These are phyloP conservation scores for Starmerella gropengiesseri DNA, from an alignment of 805 yeast genomes.

Conservation along the genomic window DNA sequence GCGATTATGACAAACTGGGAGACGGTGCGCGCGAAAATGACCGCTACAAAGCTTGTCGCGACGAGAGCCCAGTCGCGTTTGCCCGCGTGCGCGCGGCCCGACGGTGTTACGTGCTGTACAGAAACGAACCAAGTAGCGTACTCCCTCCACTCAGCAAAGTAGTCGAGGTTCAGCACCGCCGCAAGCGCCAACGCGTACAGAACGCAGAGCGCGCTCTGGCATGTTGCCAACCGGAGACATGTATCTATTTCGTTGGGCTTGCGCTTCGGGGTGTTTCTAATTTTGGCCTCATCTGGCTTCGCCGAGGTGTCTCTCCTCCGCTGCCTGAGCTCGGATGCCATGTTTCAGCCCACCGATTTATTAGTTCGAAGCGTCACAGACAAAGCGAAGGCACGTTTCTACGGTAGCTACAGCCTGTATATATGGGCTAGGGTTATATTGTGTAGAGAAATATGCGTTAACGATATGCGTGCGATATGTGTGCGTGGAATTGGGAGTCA, in stretches of 20 bases:
- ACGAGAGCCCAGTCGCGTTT: slow-evolving; percentile 15
- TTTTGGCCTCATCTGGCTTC: neutral
- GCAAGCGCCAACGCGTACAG: slow-evolving; percentile 3
- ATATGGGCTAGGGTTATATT: slow-evolving; percentile 6
- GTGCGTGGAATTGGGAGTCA: no score
- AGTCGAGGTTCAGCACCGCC: neutral
- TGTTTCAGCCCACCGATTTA: no score
- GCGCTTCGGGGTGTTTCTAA: neutral
- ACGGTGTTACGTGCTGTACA: slow-evolving; percentile 13
- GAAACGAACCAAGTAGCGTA: slow-evolving; percentile 8
- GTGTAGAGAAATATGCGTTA: no score
- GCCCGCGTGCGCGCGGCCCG: slow-evolving; percentile 20
- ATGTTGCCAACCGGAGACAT: slow-evolving; percentile 4
- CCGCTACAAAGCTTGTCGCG: slow-evolving; percentile 12
- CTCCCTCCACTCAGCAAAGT: slow-evolving; percentile 3
- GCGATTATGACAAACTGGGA: slow-evolving; percentile 11
- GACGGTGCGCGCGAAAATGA: slow-evolving; percentile 19
- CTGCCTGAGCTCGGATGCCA: slow-evolving; percentile 5
- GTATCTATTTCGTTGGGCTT: neutral
- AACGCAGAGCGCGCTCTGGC: slow-evolving; percentile 8
- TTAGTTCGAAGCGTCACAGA: no score
- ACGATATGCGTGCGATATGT: no score
- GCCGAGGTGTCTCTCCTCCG: neutral
- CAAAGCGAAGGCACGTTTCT: neutral
- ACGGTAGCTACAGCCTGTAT: neutral